phyloP scores from a whole-genome alignment of 176 grass and related monocot genomes.

The Poa annua region DNA sequence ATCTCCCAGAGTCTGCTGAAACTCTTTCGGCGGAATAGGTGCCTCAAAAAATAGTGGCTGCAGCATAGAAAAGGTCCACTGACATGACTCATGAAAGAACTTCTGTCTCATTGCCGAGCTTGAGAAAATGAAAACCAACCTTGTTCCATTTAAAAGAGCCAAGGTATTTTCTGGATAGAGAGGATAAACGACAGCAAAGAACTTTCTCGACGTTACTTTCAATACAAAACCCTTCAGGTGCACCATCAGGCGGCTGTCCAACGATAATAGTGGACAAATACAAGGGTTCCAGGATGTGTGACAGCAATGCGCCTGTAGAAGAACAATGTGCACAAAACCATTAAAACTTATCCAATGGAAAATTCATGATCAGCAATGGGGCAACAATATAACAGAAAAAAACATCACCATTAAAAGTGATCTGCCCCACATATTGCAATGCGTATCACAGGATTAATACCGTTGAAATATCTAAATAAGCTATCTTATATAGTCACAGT shows the following conservation, averaged over 20 bases:
- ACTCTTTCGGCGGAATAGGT: constrained; percentile 62
- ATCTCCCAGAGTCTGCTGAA: constrained; percentile 59
- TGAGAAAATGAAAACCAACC: constrained; percentile 49
- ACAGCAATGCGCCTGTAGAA: constrained; percentile 68
- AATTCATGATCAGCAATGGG: background rate
- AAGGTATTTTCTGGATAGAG: constrained; percentile 28
- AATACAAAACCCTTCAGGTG: constrained; percentile 46
- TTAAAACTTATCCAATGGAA: too few species aligned
- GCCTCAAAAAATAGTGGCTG: constrained; percentile 73
- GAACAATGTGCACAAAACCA: background rate
- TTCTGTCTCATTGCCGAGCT: background rate
- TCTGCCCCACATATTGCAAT: background rate
- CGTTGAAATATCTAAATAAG: background rate
- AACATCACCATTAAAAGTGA: background rate
- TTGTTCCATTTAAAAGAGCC: constrained; percentile 43
- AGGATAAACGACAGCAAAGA: constrained; percentile 53
- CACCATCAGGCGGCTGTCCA: constrained; percentile 51
- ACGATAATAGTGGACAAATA: constrained; percentile 78
- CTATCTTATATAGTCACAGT: background rate
- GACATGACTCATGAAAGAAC: constrained; percentile 14
- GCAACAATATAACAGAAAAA: background rate
- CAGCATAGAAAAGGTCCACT: background rate
- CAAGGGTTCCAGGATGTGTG: constrained; percentile 74
- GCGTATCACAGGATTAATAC: background rate
- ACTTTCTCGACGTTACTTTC: constrained; percentile 49